Evolutionary conservation across 2,329 filamentous ascomycete species (phyloP), one percentile per base, ranked within the genome.

Genomic region (Colletotrichum neosansevieriae): DNA sequence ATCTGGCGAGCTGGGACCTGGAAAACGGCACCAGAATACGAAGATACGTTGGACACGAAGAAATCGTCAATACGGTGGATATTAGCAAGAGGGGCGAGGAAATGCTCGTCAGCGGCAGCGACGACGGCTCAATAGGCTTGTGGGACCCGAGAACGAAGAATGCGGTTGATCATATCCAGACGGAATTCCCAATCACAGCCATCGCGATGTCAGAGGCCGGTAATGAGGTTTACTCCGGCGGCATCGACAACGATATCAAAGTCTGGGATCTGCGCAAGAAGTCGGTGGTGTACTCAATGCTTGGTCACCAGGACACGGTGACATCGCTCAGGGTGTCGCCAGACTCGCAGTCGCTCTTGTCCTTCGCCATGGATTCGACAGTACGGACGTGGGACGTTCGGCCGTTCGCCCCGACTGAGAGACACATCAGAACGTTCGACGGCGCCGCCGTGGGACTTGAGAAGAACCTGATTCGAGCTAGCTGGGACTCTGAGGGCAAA

Each of bases 191-290:
- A 1, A 89, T 99, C 64, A 98, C 96, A 2, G 92, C 95, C 0
- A 89, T 98, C 6, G 93, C 94, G 15, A 84, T 98, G n/a, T 91
- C 94, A 0, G 94, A 97, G 78, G 94, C 95, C 2, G 96, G 96
- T 17, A 97, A 97, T 77, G 96, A 98, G 81, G 89, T 99, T 29
- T 99, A 96, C 79, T 92, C 93, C 6, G 95, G 95, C 53, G 93
- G 94, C 21, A 98, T 99, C 73, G 96, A 98, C 81, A 98, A 98
- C 76, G 94, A 97, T 74, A 97, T 99, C 78, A 94, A 94, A 74
- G 94, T 97, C 19, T 99, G 96, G 95, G 96, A 99, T 79, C 82
- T 98, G 76, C 90, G 96, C 72, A 98, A 97, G 83, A 94, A 97
- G 80, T 88, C 91, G 6, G 88, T 97, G 3, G 89, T 94, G 6